Base-by-base conservation (phyloP, 371 early-diverging fungal species). In the Rhizopus delemar region DNA sequence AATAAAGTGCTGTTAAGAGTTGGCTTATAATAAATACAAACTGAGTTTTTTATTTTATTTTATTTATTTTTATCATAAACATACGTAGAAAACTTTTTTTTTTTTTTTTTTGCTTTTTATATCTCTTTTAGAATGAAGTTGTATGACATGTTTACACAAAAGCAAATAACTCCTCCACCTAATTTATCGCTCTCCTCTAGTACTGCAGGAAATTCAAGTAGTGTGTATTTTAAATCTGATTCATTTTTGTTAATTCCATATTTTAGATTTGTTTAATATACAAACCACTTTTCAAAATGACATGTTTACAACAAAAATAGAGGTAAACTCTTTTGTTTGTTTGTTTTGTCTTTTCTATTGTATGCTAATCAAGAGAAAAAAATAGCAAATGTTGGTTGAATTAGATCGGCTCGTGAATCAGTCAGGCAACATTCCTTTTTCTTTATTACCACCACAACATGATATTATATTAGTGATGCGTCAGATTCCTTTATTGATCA, bases 401-500 rank as follows among this genome's bases (percentile, higher is more conserved):
- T 68, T 97, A 38, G 94, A 94, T 71, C 87, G 86, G 59, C 69
- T 86, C n/a, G 77, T 92, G 33, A 70, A 77, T 2, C 81, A 75
- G 36, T 80, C 80, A 15, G 81, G 83, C 15, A 77, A 75, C 52
- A 73, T 82, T 28, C 71, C 87, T 4, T 74, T 90, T 56, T 77
- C 85, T 41, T 76, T 85, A 54, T 68, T 95, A 34, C 93, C 95
- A 1, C 80, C 84, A 5, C 86, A 89, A 59, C 93, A 94, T 60
- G 92, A 93, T 55, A 84, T 94, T 48, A 86, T 89, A 41, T 64
- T 83, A 28, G 63, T 88, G 15, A 82, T 93, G 53, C 83, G 88
- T 4, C 88, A 93, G 58, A 88, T 95, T 28, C 77, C 86, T 2
- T 51, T 84, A 34, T 62, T 91, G 35, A 83, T 90, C 16, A 70